Conservation (phyloP, 2,329 filamentous ascomycete species). For the Cladosporium oxysporum region DNA sequence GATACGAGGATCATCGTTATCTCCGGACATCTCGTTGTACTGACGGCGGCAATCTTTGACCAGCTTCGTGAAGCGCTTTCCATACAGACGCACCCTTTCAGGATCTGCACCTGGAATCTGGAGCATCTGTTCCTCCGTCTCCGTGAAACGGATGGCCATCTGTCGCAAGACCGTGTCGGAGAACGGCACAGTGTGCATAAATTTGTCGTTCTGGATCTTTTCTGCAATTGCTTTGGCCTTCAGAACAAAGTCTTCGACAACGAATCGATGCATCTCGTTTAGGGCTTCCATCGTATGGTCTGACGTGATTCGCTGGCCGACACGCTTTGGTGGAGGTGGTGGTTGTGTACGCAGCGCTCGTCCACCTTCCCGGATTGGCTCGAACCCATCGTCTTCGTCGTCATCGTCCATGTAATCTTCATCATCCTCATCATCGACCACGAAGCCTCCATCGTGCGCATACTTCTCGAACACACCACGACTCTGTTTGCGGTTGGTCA, state of each 20-base stretch:
- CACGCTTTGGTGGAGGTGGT: conserved; percentile 32
- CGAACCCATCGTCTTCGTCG: conserved; percentile 50
- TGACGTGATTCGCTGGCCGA: conserved; percentile 61
- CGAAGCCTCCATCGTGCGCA: conserved; percentile 40
- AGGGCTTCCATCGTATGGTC: conserved; percentile 58
- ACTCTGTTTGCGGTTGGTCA: conserved; percentile 30
- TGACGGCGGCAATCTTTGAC: conserved; percentile 46
- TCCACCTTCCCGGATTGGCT: conserved; percentile 45
- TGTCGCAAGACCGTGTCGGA: conserved; percentile 68
- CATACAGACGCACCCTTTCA: conserved; percentile 64
- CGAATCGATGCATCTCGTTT: conserved; percentile 60
- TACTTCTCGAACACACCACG: conserved; percentile 37
- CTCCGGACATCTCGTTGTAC: conserved; percentile 44
- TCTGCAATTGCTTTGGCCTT: conserved; percentile 64
- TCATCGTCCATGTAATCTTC: conserved; percentile 42
- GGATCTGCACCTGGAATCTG: conserved; percentile 63
- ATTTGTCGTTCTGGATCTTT: conserved; percentile 60
- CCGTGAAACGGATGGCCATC: conserved; percentile 72
- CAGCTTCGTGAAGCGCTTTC: conserved; percentile 61
- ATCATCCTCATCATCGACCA: conserved; percentile 43
- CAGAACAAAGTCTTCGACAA: conserved; percentile 66
- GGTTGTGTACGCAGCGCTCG: conserved; percentile 21
- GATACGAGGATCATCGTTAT: conserved; percentile 43
- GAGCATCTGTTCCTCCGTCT: conserved; percentile 61
- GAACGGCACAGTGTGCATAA: conserved; percentile 62